Conservation (phyloP, 495 filamentous ascomycete species). For the Choiromyces venosus region DNA sequence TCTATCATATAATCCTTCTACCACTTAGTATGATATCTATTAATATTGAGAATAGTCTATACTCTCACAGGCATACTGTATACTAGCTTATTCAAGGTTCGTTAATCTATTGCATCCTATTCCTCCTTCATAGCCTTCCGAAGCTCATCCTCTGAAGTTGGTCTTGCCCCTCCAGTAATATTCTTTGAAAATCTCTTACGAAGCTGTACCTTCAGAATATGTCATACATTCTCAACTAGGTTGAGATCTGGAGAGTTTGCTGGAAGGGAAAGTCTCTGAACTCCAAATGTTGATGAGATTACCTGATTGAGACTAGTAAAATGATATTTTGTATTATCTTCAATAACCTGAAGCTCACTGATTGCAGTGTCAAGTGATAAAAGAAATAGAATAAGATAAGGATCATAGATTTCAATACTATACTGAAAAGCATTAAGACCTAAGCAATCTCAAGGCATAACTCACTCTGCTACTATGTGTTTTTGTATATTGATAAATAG, state of each 20-base stretch:
- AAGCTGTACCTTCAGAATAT: slow-evolving; percentile 5
- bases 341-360: slow-evolving; percentile 1
- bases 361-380: not conserved
- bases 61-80: slow-evolving; percentile 10
- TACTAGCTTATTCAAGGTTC: not conserved
- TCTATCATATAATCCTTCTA: slow-evolving; percentile 5
- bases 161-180: slow-evolving; percentile 10
- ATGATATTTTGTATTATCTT: slow-evolving; percentile 10
- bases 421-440: slow-evolving; percentile 17
- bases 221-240: too few relatives aligned
- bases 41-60: too few relatives aligned
- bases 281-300: not conserved
- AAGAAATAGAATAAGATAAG: slow-evolving; percentile 9
- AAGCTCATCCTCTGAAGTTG: slow-evolving; percentile 8
- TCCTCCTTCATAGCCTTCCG: slow-evolving; percentile 10
- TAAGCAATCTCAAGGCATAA: not conserved
- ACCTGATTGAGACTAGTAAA: not conserved
- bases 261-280: slow-evolving; percentile 12
- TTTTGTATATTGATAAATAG: slow-evolving; percentile 4
- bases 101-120: slow-evolving; percentile 12
- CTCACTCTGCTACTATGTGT: not conserved
- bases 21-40: slow-evolving; percentile 9
- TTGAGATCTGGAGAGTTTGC: slow-evolving; percentile 16
- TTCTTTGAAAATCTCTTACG: slow-evolving; percentile 4
- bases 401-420: slow-evolving; percentile 7